Percentiles rank a stretch among this genome's conserved stretches.
phyloP scores from a whole-genome alignment of 139 green algal genomes.

The Tetraselmis chui region DNA sequence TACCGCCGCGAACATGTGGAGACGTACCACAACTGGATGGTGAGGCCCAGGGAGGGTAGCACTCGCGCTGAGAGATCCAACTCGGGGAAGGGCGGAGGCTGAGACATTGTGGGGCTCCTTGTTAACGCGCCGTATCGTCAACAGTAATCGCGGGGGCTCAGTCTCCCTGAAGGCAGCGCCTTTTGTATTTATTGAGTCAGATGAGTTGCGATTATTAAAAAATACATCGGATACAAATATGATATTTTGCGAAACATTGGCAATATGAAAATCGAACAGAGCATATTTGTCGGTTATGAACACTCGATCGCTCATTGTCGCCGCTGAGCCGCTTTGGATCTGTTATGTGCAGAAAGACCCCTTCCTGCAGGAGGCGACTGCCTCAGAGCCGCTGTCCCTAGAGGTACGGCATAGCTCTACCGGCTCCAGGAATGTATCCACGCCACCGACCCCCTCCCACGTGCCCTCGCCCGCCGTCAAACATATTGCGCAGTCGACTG shows the following conservation, averaged over 20 bases:
- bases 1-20: conserved; percentile 67
- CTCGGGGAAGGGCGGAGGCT: neutral
- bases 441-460: too few species aligned
- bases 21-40: conserved; percentile 49
- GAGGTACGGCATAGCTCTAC: conserved; percentile 8
- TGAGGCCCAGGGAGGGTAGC: too few species aligned
- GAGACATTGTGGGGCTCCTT: neutral
- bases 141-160: conserved; percentile 14
- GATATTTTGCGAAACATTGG: too few species aligned
- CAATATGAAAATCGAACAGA: too few species aligned
- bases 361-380: conserved; percentile 56
- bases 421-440: neutral
- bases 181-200: conserved; percentile 42
- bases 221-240: too few species aligned
- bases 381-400: conserved; percentile 60
- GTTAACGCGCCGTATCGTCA: neutral
- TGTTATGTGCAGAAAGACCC: conserved; percentile 48
- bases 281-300: too few species aligned
- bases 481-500: too few species aligned
- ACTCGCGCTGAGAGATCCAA: neutral
- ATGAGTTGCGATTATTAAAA: neutral
- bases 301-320: too few species aligned
- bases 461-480: too few species aligned
- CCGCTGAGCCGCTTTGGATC: too few species aligned
- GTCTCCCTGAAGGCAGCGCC: neutral